Conservation (phyloP, 345 rosid species). For the Raphanus raphanistrum region DNA sequence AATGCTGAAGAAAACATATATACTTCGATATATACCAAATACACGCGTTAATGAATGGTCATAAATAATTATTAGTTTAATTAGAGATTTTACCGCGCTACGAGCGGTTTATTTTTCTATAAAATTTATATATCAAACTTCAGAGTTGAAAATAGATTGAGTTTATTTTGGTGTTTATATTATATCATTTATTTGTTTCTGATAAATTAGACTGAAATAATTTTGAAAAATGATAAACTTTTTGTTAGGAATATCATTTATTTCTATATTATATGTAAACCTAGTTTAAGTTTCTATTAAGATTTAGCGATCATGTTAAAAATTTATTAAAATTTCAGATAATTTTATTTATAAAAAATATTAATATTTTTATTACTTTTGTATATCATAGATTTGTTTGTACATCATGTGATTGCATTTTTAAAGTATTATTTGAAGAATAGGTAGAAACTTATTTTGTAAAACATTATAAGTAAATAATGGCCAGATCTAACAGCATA, state of each 20-base stretch:
- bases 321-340: too few relatives aligned
- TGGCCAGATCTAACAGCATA: not conserved
- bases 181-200: too few relatives aligned
- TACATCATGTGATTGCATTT: not conserved
- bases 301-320: not conserved
- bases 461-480: not conserved
- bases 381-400: not conserved
- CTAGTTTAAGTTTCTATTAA: not conserved
- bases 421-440: too few relatives aligned
- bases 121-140: not conserved
- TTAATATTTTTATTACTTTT: too few relatives aligned
- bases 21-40: too few relatives aligned
- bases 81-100: too few relatives aligned
- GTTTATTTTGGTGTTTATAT: not conserved
- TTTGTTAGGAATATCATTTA: not conserved
- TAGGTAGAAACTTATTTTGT: not conserved
- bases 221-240: too few relatives aligned
- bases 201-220: too few relatives aligned
- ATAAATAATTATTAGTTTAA: too few relatives aligned
- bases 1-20: too few relatives aligned
- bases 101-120: not conserved
- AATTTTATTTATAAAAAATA: too few relatives aligned
- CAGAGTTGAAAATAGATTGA: not conserved
- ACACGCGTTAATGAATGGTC: too few relatives aligned
- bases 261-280: not conserved